Conservation (phyloP, 495 filamentous ascomycete species). For the Mycothermus thermophilus region DNA sequence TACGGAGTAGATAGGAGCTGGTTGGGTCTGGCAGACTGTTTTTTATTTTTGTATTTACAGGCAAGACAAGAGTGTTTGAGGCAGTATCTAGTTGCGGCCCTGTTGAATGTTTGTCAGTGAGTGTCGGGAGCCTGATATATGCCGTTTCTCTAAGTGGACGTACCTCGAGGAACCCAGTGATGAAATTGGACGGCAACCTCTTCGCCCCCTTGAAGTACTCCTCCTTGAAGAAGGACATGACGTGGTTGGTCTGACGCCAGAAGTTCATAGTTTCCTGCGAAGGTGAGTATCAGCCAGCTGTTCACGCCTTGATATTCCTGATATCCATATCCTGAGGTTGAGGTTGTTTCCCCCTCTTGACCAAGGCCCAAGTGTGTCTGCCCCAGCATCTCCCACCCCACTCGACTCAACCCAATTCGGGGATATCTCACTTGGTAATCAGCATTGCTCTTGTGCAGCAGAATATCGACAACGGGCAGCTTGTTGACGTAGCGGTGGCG, state of each 20-base stretch:
- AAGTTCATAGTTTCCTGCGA: constrained; percentile 90
- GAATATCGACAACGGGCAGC: constrained; percentile 70
- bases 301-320: no score
- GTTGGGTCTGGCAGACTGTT: background rate
- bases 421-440: constrained; percentile 60
- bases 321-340: no score
- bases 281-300: constrained; percentile 5
- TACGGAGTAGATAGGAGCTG: no score
- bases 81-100: constrained; percentile 37
- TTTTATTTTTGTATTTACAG: constrained; percentile 19
- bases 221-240: constrained; percentile 91
- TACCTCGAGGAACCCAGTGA: constrained; percentile 86
- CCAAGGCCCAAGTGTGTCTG: no score
- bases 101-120: constrained; percentile 10
- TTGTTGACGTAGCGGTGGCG: constrained; percentile 87
- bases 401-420: background rate
- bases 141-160: no score
- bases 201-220: constrained; percentile 64
- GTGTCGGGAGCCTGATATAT: no score
- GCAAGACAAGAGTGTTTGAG: constrained; percentile 9
- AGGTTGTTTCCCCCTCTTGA: no score
- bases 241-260: constrained; percentile 94
- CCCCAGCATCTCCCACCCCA: no score
- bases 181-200: constrained; percentile 71
- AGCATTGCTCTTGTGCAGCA: constrained; percentile 72